Percentiles rank a stretch among this genome's conserved stretches.
These are phyloP conservation scores for Pharus latifolius DNA, from an alignment of 176 grass and related monocot genomes.

Conservation along the genomic window DNA sequence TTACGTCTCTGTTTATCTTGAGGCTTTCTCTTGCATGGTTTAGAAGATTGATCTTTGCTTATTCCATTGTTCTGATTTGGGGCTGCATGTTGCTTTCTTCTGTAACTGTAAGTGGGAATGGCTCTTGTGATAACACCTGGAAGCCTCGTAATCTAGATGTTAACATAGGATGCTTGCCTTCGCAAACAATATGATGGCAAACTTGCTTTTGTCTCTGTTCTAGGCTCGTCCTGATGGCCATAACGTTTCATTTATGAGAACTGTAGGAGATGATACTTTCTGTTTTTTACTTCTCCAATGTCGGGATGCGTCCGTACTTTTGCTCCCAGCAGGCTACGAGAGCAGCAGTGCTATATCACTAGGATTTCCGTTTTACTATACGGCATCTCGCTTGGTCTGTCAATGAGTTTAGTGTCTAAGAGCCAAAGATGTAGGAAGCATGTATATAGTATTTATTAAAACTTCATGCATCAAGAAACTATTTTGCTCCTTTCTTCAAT, in stretches of 20 bases:
- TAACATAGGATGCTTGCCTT: slow-evolving; percentile 9
- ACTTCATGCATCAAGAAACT: neutral
- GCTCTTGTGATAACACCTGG: neutral
- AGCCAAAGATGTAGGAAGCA: neutral
- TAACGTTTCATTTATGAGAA: neutral
- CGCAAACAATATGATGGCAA: neutral
- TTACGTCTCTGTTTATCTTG: slow-evolving; percentile 23
- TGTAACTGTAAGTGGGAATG: neutral
- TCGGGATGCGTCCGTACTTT: slow-evolving; percentile 6
- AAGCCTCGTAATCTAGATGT: neutral
- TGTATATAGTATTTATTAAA: neutral
- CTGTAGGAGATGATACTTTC: neutral
- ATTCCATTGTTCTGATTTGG: neutral
- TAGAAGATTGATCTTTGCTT: neutral
- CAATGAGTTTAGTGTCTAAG: neutral
- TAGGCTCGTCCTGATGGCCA: neutral
- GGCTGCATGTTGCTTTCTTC: slow-evolving; percentile 27
- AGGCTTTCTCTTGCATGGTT: slow-evolving; percentile 3
- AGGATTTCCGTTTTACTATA: slow-evolving; percentile 1
- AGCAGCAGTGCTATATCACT: neutral
- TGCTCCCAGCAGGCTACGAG: neutral
- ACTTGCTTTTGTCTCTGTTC: slow-evolving; percentile 22
- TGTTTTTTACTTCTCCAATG: neutral
- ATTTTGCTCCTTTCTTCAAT: neutral
- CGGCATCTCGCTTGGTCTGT: neutral